Evolutionary conservation across 106 monocot species (phyloP).

Genomic region (Ottelia alismoides): DNA sequence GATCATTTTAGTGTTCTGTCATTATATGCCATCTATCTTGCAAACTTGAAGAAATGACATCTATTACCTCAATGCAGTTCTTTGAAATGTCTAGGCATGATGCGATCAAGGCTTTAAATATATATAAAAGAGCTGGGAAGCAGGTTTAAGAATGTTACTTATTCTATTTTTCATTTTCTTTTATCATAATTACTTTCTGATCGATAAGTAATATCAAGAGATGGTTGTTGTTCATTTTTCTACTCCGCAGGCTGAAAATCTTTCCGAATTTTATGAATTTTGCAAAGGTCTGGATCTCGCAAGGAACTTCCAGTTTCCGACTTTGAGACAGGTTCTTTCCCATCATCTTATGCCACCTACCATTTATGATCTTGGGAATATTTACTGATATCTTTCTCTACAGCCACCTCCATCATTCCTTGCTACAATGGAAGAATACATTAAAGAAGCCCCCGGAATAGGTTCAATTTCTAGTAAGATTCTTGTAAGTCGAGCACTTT

Average conservation of each 20-base stretch:
- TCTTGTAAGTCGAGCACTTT: conserved; percentile 27
- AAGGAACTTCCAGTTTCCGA: conserved; percentile 75
- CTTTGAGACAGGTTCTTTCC: conserved; percentile 46
- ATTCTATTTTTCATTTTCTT: too few species aligned
- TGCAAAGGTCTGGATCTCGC: conserved; percentile 71
- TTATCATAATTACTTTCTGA: too few species aligned
- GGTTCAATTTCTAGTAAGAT: conserved; percentile 32
- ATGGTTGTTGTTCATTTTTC: neutral
- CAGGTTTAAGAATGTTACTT: too few species aligned
- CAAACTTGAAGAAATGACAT: too few species aligned
- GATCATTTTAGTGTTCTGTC: neutral
- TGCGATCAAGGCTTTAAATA: conserved; percentile 69
- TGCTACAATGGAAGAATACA: conserved; percentile 87
- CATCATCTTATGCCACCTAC: neutral
- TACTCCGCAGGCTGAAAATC: conserved; percentile 52
- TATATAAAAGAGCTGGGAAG: conserved; percentile 75
- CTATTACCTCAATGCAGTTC: conserved; percentile 57
- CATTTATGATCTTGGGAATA: neutral
- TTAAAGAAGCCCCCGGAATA: conserved; percentile 60
- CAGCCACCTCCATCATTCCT: conserved; percentile 90
- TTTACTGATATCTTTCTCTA: conserved; percentile 6
- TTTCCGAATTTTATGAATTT: conserved; percentile 71
- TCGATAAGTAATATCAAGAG: too few species aligned
- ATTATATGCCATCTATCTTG: neutral
- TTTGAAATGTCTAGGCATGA: conserved; percentile 90